Conservation (phyloP, 1,284 basidiomycete species). For the Singerocomus inundabilis region DNA sequence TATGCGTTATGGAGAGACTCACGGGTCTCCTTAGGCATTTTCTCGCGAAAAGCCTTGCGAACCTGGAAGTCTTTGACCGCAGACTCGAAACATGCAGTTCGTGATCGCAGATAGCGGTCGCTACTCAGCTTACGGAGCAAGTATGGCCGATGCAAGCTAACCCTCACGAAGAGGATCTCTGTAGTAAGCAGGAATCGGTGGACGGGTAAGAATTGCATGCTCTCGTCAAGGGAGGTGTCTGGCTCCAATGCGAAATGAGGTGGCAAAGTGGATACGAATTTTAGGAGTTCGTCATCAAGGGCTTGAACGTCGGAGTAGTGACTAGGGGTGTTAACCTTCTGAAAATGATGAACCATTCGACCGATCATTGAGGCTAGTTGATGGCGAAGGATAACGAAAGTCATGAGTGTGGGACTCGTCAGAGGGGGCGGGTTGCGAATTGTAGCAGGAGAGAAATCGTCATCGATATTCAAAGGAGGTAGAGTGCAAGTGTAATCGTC, state of each 20-base stretch:
- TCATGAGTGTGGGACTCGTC: constrained; percentile 77
- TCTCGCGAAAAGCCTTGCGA: constrained; percentile 62
- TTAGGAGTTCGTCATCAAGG: constrained; percentile 84
- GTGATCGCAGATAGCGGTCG: constrained; percentile 73
- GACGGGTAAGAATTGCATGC: constrained; percentile 60
- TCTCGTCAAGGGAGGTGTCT: constrained; percentile 76
- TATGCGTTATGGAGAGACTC: constrained; percentile 76
- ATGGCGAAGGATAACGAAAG: constrained; percentile 87
- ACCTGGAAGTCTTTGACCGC: constrained; percentile 75
- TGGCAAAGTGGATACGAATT: constrained; percentile 75
- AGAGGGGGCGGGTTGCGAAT: constrained; percentile 53
- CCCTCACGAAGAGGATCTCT: constrained; percentile 77
- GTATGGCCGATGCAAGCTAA: constrained; percentile 77
- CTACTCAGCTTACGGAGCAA: constrained; percentile 68
- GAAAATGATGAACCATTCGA: constrained; percentile 92
- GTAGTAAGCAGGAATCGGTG: constrained; percentile 80
- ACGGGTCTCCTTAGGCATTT: constrained; percentile 57
- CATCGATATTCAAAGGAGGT: constrained; percentile 82
- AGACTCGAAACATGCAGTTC: constrained; percentile 76
- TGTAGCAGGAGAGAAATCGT: constrained; percentile 49
- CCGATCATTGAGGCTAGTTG: constrained; percentile 84
- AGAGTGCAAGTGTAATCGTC: constrained; percentile 84
- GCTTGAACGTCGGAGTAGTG: constrained; percentile 84
- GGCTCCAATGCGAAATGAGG: constrained; percentile 76
- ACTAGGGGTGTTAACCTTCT: constrained; percentile 79